Evolutionary conservation across 1,284 basidiomycete species (phyloP).

Genomic region (Cryptococcus sp.): DNA sequence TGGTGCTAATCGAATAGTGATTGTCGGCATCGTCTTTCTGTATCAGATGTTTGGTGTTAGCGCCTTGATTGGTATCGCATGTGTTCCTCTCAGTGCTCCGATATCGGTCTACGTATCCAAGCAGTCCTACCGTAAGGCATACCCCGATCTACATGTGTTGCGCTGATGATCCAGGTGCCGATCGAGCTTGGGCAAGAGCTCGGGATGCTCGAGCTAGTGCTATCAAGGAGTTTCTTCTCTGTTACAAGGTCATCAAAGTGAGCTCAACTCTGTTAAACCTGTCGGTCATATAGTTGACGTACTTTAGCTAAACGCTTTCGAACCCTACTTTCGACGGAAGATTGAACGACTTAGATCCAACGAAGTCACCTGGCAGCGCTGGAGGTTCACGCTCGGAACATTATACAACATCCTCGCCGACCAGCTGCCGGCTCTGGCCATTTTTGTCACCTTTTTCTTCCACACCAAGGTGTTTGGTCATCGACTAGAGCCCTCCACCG

Average conservation of each 20-base stretch:
- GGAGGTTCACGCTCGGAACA: slow-evolving; percentile 45
- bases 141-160: too few species aligned
- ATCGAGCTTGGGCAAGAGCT: slow-evolving; percentile 32
- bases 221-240: slow-evolving; percentile 40
- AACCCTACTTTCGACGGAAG: slow-evolving; percentile 29
- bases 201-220: slow-evolving; percentile 39
- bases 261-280: background rate
- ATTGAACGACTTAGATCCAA: slow-evolving; percentile 29
- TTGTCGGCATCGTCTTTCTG: slow-evolving; percentile 33
- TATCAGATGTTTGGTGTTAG: slow-evolving; percentile 42
- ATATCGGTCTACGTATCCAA: slow-evolving; percentile 26
- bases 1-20: too few species aligned
- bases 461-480: slow-evolving; percentile 39
- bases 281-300: background rate
- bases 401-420: slow-evolving; percentile 43
- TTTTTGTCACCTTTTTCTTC: slow-evolving; percentile 37
- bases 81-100: slow-evolving; percentile 33
- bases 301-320: slow-evolving; percentile 43
- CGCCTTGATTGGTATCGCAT: slow-evolving; percentile 37
- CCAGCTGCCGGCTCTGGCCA: slow-evolving; percentile 30
- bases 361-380: slow-evolving; percentile 44
- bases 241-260: slow-evolving; percentile 46
- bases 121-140: slow-evolving; percentile 33
- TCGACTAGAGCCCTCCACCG: slow-evolving; percentile 35
- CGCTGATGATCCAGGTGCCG: slow-evolving; percentile 41